Conservation (phyloP, 495 filamentous ascomycete species). For the Penicillium goetzii region DNA sequence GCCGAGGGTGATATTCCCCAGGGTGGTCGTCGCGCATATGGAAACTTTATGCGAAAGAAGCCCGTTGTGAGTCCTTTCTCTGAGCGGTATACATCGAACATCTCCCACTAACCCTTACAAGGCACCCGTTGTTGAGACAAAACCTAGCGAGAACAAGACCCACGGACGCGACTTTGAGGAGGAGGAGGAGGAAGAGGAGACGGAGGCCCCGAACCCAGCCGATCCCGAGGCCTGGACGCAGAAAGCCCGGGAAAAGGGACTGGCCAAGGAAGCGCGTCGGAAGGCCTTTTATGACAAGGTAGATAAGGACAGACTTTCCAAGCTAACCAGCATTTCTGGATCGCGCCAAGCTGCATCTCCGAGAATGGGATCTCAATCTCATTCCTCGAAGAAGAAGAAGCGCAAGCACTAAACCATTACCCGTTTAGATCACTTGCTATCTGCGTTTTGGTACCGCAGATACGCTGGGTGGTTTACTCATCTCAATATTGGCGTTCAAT, state of each 20-base stretch:
- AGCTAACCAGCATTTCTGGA: slow-evolving; percentile 45
- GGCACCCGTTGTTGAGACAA: neutral
- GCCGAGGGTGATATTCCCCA: slow-evolving; percentile 35
- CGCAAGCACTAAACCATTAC: slow-evolving; percentile 30
- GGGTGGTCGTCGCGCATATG: slow-evolving; percentile 45
- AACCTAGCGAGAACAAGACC: neutral
- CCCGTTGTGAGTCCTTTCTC: slow-evolving; percentile 26
- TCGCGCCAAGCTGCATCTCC: neutral
- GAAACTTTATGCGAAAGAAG: slow-evolving; percentile 46
- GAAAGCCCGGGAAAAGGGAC: slow-evolving; percentile 18
- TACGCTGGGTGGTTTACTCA: slow-evolving; percentile 1
- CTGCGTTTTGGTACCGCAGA: slow-evolving; percentile 12
- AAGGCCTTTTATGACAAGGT: neutral
- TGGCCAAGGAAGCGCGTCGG: neutral
- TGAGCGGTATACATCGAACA: neutral
- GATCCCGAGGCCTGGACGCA: slow-evolving; percentile 20
- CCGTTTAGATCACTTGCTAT: neutral
- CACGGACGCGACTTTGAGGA: neutral
- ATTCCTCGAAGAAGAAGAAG: slow-evolving; percentile 44
- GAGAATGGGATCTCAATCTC: neutral
- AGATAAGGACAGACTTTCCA: slow-evolving; percentile 20
- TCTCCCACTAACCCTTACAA: slow-evolving; percentile 11
- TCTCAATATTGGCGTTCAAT: slow-evolving; percentile 12
- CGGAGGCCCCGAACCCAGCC: slow-evolving; percentile 7
- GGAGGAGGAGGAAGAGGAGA: slow-evolving; percentile 24